These are phyloP conservation scores for Thelonectria blattea DNA, from an alignment of 2,329 filamentous ascomycete species.

Conservation along the genomic window DNA sequence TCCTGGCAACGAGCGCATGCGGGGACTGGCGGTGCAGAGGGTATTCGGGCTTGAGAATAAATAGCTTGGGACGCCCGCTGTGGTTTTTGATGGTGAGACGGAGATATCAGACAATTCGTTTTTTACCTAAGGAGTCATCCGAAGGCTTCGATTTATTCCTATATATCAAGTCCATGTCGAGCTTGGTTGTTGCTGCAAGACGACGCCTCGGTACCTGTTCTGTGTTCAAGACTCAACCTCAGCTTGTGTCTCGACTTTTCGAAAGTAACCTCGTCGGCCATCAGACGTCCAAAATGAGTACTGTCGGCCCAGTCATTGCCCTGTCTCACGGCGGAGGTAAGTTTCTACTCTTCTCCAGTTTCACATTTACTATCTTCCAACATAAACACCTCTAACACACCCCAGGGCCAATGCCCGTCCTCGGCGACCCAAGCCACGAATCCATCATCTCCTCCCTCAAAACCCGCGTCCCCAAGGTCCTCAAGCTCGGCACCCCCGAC, in stretches of 20 bases:
- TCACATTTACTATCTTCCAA: too few relatives aligned
- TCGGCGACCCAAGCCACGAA: conserved; percentile 60
- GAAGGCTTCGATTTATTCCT: not conserved
- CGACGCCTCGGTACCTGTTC: conserved; percentile 14
- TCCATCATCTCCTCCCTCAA: conserved; percentile 58
- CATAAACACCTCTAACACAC: too few relatives aligned
- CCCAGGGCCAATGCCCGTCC: conserved; percentile 61
- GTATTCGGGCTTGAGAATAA: conserved; percentile 2
- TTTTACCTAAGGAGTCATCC: not conserved
- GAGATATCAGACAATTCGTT: not conserved
- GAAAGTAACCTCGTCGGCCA: conserved; percentile 7
- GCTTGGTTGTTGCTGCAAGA: conserved; percentile 14
- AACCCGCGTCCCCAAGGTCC: conserved; percentile 59
- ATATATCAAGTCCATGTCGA: conserved; percentile 22
- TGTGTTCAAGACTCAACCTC: not conserved
- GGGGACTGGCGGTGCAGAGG: too few relatives aligned
- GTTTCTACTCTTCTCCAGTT: too few relatives aligned
- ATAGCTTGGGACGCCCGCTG: conserved; percentile 12
- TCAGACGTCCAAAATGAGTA: conserved; percentile 43
- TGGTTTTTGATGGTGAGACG: not conserved
- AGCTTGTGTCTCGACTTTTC: not conserved
- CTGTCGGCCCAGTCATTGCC: conserved; percentile 52
- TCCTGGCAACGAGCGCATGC: conserved; percentile 2
- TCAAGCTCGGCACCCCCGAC: conserved; percentile 58
- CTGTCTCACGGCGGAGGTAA: conserved; percentile 57